A percentile compares a stretch with the other conserved stretches of the same genome.
phyloP scores from a whole-genome alignment of 2,329 filamentous ascomycete genomes.

The Juglanconis juglandina region DNA sequence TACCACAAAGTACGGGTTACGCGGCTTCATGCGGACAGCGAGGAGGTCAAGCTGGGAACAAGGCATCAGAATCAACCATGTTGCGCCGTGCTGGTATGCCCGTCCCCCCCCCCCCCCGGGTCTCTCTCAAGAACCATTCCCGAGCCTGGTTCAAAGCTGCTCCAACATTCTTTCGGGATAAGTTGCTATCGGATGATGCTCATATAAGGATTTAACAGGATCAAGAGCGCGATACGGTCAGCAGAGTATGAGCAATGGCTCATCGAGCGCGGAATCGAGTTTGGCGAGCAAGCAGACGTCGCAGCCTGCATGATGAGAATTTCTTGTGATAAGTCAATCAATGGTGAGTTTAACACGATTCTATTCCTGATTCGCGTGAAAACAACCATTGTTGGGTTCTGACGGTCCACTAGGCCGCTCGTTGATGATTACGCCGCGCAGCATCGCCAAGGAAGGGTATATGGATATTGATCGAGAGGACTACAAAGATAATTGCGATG shows the following conservation, averaged over 20 bases:
- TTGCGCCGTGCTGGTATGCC: conserved; percentile 38
- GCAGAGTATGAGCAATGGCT: conserved; percentile 40
- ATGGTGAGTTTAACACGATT: conserved; percentile 22
- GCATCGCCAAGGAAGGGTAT: conserved; percentile 36
- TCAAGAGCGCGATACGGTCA: conserved; percentile 33
- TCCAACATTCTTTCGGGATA: no score
- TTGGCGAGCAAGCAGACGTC: conserved; percentile 33
- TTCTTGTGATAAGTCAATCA: conserved; percentile 29
- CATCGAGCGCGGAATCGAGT: conserved; percentile 36
- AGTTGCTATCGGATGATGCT: no score
- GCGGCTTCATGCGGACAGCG: conserved; percentile 41
- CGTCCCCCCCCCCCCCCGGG: no score
- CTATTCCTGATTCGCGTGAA: no score
- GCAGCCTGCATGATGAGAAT: conserved; percentile 32
- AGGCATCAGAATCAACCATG: conserved; percentile 43
- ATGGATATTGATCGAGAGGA: conserved; percentile 38
- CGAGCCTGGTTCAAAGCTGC: no score
- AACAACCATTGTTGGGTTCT: not conserved
- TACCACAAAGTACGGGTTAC: conserved; percentile 40
- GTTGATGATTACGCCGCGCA: conserved; percentile 37
- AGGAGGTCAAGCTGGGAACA: conserved; percentile 37
- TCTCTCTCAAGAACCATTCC: no score
- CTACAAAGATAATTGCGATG: conserved; percentile 28
- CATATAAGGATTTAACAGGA: conserved; percentile 2
- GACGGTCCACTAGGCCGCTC: conserved; percentile 30